Base-by-base conservation (phyloP, 805 yeast species). In the Ogataea wickerhamii region DNA sequence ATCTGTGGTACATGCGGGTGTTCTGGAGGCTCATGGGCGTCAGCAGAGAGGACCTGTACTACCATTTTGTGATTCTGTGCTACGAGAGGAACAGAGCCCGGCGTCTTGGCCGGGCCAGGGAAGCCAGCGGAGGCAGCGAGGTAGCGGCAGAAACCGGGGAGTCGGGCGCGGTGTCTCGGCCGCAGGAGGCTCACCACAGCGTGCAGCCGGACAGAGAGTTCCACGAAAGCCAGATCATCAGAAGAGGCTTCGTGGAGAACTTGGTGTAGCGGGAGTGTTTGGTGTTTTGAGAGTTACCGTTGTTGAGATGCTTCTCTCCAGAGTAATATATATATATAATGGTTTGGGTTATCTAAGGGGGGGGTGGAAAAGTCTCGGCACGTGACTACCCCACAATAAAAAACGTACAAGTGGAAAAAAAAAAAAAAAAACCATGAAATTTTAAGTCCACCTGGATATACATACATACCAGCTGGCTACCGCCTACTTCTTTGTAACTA, bases 1-100 rank as follows among this genome's bases (percentile, higher is more conserved):
- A 38, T 33, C 43, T 35, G 17, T 57, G 61, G 51, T 28, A 40
- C 18, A 62, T 55, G 49, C 48, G 43, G 12, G 20, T 71, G 0
- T 74, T 74, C 53, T 80, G 84, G 82, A 56, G 54, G 27, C 18
- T 74, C 4, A 74, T 80, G 80, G 82, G 84, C 1, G 66, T 80
- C 24, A 49, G 69, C 3, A 63, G 52, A 34, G 47, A 55, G 6
- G 78, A 80, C 43, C 48, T 80, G 37, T 70, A 67, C 50, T 65
- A 75, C 53, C 72, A 77, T 64, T 76, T 73, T 12, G 77, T 78
- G 21, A 58, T 71, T 28, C 40, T 41, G 29, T 49, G 52, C 31
- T 67, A 66, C 45, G 57, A 55, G 32, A 47, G 47, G 23, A 45
- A 47, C 21, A 53, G 67, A 40, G 16, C 22, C 12, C 34, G 24